Evolutionary conservation across 306 rosid genomes (phyloP).

Genomic region (Phaseolus lunatus): DNA sequence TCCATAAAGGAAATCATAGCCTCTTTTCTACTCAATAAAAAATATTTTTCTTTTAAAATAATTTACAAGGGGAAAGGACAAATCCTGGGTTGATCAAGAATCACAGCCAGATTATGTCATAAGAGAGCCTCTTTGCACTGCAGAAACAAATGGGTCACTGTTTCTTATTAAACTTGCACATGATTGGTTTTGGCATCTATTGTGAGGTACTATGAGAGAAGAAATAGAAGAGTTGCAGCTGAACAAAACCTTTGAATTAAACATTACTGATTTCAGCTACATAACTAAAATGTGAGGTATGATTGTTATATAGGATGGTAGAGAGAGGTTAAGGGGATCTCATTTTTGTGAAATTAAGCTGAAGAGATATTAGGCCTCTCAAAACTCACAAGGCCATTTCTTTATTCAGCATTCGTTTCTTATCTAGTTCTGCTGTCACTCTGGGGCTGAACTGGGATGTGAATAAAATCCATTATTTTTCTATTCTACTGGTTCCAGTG

Average conservation of each 20-base stretch:
- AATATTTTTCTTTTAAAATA: background rate
- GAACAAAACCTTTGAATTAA: background rate
- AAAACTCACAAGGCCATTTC: background rate
- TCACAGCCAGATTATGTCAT: background rate
- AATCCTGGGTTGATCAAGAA: slow-evolving; percentile 14
- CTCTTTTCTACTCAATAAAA: background rate
- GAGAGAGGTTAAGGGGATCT: background rate
- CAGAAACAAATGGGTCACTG: slow-evolving; percentile 4
- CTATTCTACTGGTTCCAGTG: background rate
- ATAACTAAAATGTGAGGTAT: background rate
- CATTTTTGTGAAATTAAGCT: background rate
- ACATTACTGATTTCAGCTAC: background rate
- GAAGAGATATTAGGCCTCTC: background rate
- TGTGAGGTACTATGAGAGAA: background rate
- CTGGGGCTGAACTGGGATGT: background rate
- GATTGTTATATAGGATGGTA: background rate
- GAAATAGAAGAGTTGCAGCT: background rate
- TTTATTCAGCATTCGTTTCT: background rate
- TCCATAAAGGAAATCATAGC: background rate
- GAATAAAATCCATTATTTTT: background rate
- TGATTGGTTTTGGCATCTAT: background rate
- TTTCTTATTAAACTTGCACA: slow-evolving; percentile 8
- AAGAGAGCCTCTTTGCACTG: background rate
- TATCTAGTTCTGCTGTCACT: background rate
- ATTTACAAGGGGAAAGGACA: background rate